Evolutionary conservation across 352 stramenopile genomes (phyloP).

Genomic region (Elongisporangium anandrum): DNA sequence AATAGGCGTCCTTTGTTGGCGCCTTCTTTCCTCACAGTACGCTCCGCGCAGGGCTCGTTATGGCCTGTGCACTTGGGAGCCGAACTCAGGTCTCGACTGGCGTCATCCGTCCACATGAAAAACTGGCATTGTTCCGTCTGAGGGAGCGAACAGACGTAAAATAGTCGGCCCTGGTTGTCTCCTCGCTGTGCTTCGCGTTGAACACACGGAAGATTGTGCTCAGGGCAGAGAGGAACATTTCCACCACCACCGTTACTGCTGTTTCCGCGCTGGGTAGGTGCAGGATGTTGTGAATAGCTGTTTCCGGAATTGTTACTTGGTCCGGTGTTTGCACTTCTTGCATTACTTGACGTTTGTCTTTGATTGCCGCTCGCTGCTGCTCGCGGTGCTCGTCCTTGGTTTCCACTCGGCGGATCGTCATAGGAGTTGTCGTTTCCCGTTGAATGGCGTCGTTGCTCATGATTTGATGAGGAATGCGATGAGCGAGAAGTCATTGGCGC

Average conservation of each 20-base stretch:
- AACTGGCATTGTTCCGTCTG: constrained; percentile 87
- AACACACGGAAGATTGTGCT: constrained; percentile 42
- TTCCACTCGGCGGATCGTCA: background rate
- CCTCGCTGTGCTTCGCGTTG: constrained; percentile 51
- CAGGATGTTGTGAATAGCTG: constrained; percentile 2
- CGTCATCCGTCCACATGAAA: constrained; percentile 90
- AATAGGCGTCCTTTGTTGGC: constrained; percentile 67
- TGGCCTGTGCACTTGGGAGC: constrained; percentile 45
- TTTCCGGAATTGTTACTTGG: background rate
- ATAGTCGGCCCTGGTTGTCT: constrained; percentile 90
- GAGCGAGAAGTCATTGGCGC: constrained; percentile 9
- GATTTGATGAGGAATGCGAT: constrained; percentile 26
- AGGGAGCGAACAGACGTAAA: constrained; percentile 87
- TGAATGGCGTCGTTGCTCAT: background rate
- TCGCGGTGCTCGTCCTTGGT: background rate
- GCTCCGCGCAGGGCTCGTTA: constrained; percentile 56
- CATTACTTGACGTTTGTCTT: background rate
- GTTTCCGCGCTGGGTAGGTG: background rate
- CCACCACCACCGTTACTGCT: background rate
- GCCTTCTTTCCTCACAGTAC: constrained; percentile 59
- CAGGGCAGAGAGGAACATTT: constrained; percentile 31
- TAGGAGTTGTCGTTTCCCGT: background rate
- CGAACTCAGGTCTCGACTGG: constrained; percentile 3
- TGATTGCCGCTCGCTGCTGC: background rate
- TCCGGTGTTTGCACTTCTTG: background rate